Conservation (phyloP, 2,329 filamentous ascomycete species). For the Aspergillus sp. region DNA sequence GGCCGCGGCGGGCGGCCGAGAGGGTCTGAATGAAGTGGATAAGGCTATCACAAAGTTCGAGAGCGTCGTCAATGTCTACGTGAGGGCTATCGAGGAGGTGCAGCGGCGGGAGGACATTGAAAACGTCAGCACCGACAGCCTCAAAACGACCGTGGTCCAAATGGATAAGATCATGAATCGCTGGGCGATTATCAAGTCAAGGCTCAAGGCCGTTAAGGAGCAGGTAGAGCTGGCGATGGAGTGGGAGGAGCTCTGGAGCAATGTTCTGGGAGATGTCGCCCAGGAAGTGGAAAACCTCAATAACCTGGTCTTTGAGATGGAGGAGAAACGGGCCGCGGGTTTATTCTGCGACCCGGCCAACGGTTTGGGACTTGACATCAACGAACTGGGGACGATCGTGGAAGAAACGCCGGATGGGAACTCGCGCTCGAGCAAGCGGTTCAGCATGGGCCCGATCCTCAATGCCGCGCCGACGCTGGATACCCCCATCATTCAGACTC, state of each 20-base stretch:
- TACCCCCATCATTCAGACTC: conserved; percentile 35
- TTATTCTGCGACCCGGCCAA: conserved; percentile 52
- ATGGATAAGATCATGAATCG: conserved; percentile 81
- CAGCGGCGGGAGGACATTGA: conserved; percentile 69
- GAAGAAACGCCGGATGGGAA: conserved; percentile 66
- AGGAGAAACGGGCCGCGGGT: conserved; percentile 84
- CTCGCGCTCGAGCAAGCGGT: conserved; percentile 50
- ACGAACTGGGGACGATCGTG: conserved; percentile 84
- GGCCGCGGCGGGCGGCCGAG: conserved; percentile 71
- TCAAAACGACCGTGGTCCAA: conserved; percentile 67
- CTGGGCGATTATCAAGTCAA: conserved; percentile 73
- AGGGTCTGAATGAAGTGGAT: conserved; percentile 48
- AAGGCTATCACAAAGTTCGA: conserved; percentile 74
- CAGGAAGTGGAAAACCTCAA: conserved; percentile 73
- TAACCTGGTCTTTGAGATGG: conserved; percentile 90
- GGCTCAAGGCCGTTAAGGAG: conserved; percentile 68
- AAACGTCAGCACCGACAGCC: conserved; percentile 59
- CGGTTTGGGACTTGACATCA: conserved; percentile 58
- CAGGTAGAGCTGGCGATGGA: conserved; percentile 98
- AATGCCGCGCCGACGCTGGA: conserved; percentile 38
- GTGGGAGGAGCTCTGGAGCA: conserved; percentile 96
- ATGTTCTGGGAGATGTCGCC: conserved; percentile 84
- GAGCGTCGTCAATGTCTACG: conserved; percentile 81
- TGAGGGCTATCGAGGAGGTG: conserved; percentile 84
- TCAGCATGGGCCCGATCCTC: conserved; percentile 56